phyloP scores from a whole-genome alignment of 306 rosid species.

The Trichosanthes truncata region DNA sequence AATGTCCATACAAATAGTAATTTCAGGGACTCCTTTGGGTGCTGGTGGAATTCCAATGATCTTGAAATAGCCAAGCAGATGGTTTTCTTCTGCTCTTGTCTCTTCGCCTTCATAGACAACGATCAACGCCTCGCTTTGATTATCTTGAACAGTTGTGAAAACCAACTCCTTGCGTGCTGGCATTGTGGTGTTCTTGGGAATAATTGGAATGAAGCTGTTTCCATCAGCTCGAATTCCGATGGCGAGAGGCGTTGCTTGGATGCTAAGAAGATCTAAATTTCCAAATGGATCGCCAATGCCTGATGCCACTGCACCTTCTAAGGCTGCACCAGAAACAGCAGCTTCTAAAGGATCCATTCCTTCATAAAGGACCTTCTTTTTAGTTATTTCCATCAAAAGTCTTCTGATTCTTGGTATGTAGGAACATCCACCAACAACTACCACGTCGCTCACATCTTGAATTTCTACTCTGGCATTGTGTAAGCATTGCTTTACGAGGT shows the following conservation, averaged over 20 bases:
- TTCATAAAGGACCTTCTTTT: slow-evolving; percentile 39
- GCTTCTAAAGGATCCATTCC: slow-evolving; percentile 73
- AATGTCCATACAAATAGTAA: slow-evolving; percentile 72
- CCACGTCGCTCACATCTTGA: slow-evolving; percentile 52
- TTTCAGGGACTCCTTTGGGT: slow-evolving; percentile 58
- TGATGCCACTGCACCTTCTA: slow-evolving; percentile 81
- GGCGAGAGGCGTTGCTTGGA: slow-evolving; percentile 72
- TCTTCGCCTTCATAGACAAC: slow-evolving; percentile 75
- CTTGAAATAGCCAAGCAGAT: slow-evolving; percentile 73
- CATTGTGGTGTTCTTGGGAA: slow-evolving; percentile 62
- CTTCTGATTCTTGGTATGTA: slow-evolving; percentile 55
- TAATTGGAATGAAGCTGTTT: slow-evolving; percentile 46
- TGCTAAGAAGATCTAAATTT: slow-evolving; percentile 59
- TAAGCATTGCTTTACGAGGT: slow-evolving; percentile 53
- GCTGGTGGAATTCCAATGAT: slow-evolving; percentile 59
- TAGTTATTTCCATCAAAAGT: slow-evolving; percentile 28
- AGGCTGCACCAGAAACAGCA: slow-evolving; percentile 74
- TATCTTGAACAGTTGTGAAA: slow-evolving; percentile 62
- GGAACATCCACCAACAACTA: slow-evolving; percentile 77
- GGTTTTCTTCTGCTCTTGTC: slow-evolving; percentile 45
- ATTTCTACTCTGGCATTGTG: slow-evolving; percentile 54
- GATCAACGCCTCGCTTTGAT: slow-evolving; percentile 65
- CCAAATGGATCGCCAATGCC: slow-evolving; percentile 74
- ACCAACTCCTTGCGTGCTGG: slow-evolving; percentile 60
- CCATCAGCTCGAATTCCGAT: slow-evolving; percentile 75